These are phyloP conservation scores for Durio zibethinus DNA, from an alignment of 345 rosid species.

Conservation along the genomic window DNA sequence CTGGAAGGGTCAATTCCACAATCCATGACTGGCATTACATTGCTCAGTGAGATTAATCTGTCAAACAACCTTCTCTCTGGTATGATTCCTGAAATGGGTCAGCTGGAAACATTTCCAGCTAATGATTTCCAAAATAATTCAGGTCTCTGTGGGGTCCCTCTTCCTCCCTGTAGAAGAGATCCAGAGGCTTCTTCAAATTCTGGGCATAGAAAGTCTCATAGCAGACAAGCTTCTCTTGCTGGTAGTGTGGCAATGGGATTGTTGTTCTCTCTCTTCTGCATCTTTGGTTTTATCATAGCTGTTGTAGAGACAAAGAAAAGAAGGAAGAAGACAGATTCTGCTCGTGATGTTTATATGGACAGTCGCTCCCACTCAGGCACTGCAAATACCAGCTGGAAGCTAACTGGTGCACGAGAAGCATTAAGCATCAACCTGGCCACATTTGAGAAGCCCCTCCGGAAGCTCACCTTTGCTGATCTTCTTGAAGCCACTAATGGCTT, in stretches of 20 bases:
- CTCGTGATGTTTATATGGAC: conserved; percentile 57
- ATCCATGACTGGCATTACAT: conserved; percentile 52
- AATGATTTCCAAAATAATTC: conserved; percentile 65
- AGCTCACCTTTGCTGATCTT: conserved; percentile 89
- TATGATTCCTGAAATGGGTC: conserved; percentile 78
- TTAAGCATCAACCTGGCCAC: conserved; percentile 79
- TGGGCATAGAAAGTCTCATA: conserved; percentile 50
- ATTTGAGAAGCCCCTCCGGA: conserved; percentile 78
- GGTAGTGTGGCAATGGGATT: conserved; percentile 87
- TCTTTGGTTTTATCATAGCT: conserved; percentile 62
- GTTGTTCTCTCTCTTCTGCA: conserved; percentile 73
- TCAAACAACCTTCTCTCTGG: conserved; percentile 72
- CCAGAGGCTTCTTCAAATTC: conserved; percentile 24
- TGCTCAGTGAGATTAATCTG: conserved; percentile 66
- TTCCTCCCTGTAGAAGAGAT: conserved; percentile 42
- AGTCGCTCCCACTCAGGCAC: conserved; percentile 66
- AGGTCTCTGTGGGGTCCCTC: conserved; percentile 86
- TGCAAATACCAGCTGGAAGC: conserved; percentile 67
- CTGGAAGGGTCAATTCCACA: conserved; percentile 69
- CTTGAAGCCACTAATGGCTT: conserved; percentile 91
- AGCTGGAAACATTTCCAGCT: conserved; percentile 69
- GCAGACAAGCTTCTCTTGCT: conserved; percentile 51
- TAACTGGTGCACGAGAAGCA: conserved; percentile 66
- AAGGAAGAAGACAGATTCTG: conserved; percentile 58
- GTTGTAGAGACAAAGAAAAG: conserved; percentile 68